Evolutionary conservation across 2,329 filamentous ascomycete species (phyloP).

Genomic region (Ceratocystis cubensis): DNA sequence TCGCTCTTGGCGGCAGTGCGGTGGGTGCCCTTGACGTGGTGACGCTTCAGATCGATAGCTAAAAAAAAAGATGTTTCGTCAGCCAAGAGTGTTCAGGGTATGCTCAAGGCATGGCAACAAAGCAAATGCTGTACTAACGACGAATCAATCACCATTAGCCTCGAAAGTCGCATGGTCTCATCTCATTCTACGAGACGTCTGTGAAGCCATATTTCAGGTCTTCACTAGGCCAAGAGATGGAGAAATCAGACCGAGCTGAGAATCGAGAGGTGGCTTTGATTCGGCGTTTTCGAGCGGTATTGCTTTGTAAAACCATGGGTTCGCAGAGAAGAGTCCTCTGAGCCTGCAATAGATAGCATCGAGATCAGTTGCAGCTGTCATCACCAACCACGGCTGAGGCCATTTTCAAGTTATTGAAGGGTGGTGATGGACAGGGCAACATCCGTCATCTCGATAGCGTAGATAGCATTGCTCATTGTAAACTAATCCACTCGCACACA

Average conservation of each 20-base stretch:
- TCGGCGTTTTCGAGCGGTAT: conserved; percentile 12
- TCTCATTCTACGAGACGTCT: background rate
- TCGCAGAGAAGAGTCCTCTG: conserved; percentile 18
- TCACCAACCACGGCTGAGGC: background rate
- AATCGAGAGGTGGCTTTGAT: conserved; percentile 9
- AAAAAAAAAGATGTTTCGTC: conserved; percentile 30
- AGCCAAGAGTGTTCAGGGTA: conserved; percentile 32
- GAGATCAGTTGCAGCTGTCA: background rate
- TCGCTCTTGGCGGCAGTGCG: conserved; percentile 95
- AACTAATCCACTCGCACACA: conserved; percentile 40
- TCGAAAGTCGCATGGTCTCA: conserved; percentile 19
- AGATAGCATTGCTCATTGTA: conserved; percentile 11
- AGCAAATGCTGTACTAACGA: conserved; percentile 24
- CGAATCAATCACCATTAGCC: conserved; percentile 21
- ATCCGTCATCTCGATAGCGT: background rate
- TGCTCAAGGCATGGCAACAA: conserved; percentile 39
- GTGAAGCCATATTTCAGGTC: conserved; percentile 18
- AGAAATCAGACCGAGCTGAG: background rate
- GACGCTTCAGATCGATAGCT: conserved; percentile 61
- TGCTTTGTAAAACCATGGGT: conserved; percentile 19
- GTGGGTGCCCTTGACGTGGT: conserved; percentile 62
- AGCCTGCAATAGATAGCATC: background rate
- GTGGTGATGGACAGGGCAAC: background rate
- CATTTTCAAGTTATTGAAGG: conserved; percentile 2
- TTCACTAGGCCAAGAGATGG: background rate